Percentiles rank a stretch among this genome's conserved stretches.
Evolutionary conservation across 139 green algal genomes (phyloP).

Genomic region (Chlorella vulgaris): DNA sequence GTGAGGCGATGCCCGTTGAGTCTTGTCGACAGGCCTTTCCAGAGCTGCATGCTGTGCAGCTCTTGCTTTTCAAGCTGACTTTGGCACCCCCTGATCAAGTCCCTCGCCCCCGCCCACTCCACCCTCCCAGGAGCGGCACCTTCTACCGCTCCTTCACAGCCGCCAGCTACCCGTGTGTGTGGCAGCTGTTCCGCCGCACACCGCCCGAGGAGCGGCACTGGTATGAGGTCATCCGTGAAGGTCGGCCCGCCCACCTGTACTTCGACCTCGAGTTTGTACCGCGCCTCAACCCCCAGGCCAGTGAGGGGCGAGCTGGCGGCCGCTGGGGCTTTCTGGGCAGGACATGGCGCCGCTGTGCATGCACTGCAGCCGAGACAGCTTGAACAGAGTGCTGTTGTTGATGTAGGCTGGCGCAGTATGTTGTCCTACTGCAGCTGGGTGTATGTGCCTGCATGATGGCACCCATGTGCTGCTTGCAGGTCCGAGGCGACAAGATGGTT

Average conservation of each 20-base stretch:
- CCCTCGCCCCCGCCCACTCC: too few relatives aligned
- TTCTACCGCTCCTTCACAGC: slow-evolving; percentile 55
- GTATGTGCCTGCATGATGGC: too few relatives aligned
- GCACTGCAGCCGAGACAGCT: too few relatives aligned
- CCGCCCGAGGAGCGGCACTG: slow-evolving; percentile 43
- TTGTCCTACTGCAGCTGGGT: too few relatives aligned
- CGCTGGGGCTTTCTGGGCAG: background rate
- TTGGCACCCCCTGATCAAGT: background rate
- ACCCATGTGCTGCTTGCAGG: background rate
- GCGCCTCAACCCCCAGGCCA: slow-evolving; percentile 54
- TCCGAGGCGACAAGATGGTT: slow-evolving; percentile 65
- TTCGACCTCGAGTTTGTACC: slow-evolving; percentile 84
- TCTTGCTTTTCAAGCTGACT: background rate
- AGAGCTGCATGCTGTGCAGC: background rate
- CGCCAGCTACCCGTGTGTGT: slow-evolving; percentile 44
- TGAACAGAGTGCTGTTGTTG: too few relatives aligned
- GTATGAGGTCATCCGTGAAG: slow-evolving; percentile 75
- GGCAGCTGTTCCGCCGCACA: slow-evolving; percentile 33
- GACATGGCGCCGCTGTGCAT: too few relatives aligned
- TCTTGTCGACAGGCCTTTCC: background rate
- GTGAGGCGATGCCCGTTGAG: background rate
- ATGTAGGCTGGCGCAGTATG: too few relatives aligned
- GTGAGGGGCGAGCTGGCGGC: background rate
- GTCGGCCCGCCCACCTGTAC: slow-evolving; percentile 86
- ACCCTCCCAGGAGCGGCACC: background rate